Conservation (phyloP, 2,329 filamentous ascomycete genomes). For the Beauveria medogensis region DNA sequence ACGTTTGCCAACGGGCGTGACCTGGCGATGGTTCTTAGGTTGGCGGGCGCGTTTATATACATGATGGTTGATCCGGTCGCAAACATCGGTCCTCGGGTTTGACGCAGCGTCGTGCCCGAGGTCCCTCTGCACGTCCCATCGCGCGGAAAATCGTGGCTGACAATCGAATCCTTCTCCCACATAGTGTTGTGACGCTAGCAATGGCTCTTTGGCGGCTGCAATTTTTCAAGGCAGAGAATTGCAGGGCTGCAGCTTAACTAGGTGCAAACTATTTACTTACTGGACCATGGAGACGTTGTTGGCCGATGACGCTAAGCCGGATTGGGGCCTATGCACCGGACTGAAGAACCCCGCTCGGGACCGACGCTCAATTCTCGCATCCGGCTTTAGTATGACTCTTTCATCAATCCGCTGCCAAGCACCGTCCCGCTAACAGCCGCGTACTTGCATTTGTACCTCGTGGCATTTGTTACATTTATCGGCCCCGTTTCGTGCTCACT, state of each 20-base stretch:
- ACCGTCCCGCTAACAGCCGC: background rate
- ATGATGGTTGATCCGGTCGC: background rate
- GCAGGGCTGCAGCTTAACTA: background rate
- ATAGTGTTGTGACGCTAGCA: background rate
- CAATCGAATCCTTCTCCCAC: background rate
- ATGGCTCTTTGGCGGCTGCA: background rate
- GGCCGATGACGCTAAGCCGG: slow-evolving; percentile 15
- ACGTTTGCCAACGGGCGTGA: background rate
- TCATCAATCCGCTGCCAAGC: background rate
- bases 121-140: slow-evolving; percentile 2
- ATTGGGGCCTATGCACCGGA: background rate
- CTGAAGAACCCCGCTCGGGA: slow-evolving; percentile 14
- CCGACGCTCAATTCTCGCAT: slow-evolving; percentile 13
- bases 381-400: background rate
- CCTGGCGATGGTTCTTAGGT: background rate
- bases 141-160: background rate
- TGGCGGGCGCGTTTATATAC: background rate
- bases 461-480: background rate
- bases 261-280: background rate
- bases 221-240: background rate
- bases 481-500: background rate
- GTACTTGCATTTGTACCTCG: background rate
- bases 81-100: background rate
- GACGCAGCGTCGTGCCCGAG: background rate
- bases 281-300: slow-evolving; percentile 6